These are phyloP conservation scores for Echinosphaeria canescens DNA, from an alignment of 2,329 filamentous ascomycete genomes.

Conservation along the genomic window DNA sequence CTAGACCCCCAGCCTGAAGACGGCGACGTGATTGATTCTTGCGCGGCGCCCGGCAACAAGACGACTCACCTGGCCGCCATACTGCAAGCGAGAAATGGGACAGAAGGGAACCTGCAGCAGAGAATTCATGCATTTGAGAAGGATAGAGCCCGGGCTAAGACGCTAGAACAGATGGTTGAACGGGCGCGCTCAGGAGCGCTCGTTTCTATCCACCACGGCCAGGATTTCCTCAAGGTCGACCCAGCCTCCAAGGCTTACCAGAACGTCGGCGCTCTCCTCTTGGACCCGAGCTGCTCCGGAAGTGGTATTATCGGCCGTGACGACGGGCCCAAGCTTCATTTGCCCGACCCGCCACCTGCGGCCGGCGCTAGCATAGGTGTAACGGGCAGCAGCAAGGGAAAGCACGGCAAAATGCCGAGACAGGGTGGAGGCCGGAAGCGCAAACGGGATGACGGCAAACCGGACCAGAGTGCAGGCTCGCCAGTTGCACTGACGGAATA, in stretches of 20 bases:
- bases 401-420: constrained; percentile 3
- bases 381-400: background rate
- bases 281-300: constrained; percentile 91
- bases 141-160: constrained; percentile 47
- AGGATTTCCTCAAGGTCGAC: constrained; percentile 66
- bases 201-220: constrained; percentile 46
- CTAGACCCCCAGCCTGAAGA: constrained; percentile 44
- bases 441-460: constrained; percentile 16
- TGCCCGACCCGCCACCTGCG: constrained; percentile 18
- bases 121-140: constrained; percentile 65
- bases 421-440: constrained; percentile 17
- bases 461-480: no score
- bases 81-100: constrained; percentile 19
- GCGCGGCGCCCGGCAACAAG: constrained; percentile 91
- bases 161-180: constrained; percentile 65
- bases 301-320: constrained; percentile 87
- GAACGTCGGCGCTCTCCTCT: constrained; percentile 58
- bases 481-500: no score
- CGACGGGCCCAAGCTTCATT: constrained; percentile 50
- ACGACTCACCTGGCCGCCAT: constrained; percentile 83
- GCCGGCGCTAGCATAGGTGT: no score
- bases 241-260: constrained; percentile 37
- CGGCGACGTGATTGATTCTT: constrained; percentile 76
- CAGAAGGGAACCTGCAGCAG: constrained; percentile 11
- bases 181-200: constrained; percentile 47